Conservation (phyloP, 768 basidiomycete genomes). For the Russula griseocarnosa region DNA sequence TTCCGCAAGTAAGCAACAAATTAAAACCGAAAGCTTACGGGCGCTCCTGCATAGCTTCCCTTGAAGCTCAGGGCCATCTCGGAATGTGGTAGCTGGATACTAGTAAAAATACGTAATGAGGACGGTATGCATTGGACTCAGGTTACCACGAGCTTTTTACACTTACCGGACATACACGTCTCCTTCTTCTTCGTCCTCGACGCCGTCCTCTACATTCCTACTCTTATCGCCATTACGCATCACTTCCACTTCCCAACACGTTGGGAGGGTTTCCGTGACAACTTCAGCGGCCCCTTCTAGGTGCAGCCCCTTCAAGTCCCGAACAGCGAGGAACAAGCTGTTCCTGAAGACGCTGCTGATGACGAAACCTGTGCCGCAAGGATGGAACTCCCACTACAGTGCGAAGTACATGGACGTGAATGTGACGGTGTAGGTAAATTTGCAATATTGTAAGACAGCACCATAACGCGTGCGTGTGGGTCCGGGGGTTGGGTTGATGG, state of each 20-base stretch:
- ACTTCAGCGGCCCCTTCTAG: neutral
- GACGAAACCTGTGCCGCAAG: constrained; percentile 16
- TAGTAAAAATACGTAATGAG: neutral
- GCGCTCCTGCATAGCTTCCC: constrained; percentile 21
- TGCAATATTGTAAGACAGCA: too few species aligned
- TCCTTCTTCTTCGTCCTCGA: constrained; percentile 10
- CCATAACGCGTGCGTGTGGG: too few species aligned
- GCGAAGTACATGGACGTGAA: too few species aligned
- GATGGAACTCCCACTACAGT: too few species aligned
- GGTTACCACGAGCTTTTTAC: neutral
- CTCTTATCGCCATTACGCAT: constrained; percentile 16
- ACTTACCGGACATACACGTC: constrained; percentile 26
- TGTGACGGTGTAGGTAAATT: too few species aligned
- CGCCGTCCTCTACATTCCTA: constrained; percentile 5
- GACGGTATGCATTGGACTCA: neutral
- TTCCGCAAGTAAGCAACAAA: neutral
- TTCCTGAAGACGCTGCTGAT: constrained; percentile 16
- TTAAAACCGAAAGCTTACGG: constrained; percentile 6
- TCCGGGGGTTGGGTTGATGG: neutral
- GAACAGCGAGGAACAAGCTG: constrained; percentile 9
- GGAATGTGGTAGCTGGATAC: constrained; percentile 26
- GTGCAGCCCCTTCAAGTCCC: constrained; percentile 16
- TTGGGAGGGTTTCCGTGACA: constrained; percentile 22
- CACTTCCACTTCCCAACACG: constrained; percentile 29
- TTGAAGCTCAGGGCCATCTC: constrained; percentile 22